Conservation (phyloP, 352 stramenopile species). For the Thalassiosira hispida region DNA sequence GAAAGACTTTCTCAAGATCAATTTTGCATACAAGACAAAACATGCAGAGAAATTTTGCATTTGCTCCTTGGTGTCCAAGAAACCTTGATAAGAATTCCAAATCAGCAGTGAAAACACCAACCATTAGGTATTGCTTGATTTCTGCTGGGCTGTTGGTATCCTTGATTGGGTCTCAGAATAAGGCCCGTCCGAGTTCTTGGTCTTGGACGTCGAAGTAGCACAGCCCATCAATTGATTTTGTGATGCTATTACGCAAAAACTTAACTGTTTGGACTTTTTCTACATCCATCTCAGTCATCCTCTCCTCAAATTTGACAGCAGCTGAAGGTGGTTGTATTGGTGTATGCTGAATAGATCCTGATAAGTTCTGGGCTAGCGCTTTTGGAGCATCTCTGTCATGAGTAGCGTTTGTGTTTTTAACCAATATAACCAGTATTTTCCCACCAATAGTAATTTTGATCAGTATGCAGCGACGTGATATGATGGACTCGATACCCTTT, state of each 20-base stretch:
- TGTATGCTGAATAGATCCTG: neutral
- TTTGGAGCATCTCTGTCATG: neutral
- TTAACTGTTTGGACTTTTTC: neutral
- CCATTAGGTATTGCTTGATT: neutral
- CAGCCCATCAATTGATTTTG: neutral
- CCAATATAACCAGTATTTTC: neutral
- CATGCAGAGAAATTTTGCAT: neutral
- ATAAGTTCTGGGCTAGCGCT: neutral
- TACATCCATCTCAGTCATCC: neutral
- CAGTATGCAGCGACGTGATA: neutral
- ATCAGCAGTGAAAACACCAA: neutral
- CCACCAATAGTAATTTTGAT: neutral
- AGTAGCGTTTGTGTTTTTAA: neutral
- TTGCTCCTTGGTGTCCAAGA: conserved; percentile 3
- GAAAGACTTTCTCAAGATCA: neutral
- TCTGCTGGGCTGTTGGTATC: neutral
- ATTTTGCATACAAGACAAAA: neutral
- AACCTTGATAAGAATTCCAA: neutral
- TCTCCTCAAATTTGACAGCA: neutral
- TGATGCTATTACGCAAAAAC: neutral
- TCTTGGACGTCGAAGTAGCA: neutral
- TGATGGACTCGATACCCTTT: neutral
- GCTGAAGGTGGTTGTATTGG: neutral
- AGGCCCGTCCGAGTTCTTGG: neutral
- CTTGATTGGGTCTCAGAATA: neutral